These are phyloP conservation scores for Hibiscus syriacus DNA, from an alignment of 345 rosid species.

Conservation along the genomic window DNA sequence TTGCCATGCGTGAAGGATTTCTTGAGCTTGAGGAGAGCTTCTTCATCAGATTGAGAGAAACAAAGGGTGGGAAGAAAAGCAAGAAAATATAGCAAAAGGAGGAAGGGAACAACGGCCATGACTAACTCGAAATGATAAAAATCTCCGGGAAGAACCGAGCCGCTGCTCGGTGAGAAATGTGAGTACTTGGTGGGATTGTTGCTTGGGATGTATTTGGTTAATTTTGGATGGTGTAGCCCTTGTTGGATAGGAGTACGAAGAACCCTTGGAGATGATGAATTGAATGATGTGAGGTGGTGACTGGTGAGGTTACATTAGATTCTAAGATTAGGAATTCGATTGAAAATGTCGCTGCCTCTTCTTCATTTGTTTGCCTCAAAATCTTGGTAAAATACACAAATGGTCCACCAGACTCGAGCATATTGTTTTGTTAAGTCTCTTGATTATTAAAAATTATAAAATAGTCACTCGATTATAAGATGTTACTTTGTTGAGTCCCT, in stretches of 20 bases:
- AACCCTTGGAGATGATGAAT: not conserved
- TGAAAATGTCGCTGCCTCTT: no score
- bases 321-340: conserved; percentile 13
- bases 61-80: not conserved
- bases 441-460: no score
- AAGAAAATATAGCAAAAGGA: conserved; percentile 10
- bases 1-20: conserved; percentile 25
- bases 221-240: not conserved
- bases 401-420: no score
- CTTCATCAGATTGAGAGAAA: conserved; percentile 17
- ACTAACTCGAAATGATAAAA: not conserved
- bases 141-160: not conserved
- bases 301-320: conserved; percentile 1
- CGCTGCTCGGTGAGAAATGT: not conserved
- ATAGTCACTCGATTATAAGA: no score
- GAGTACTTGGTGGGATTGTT: not conserved
- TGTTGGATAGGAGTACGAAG: not conserved
- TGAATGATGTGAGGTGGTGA: conserved; percentile 8
- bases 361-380: no score
- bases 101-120: conserved; percentile 51
- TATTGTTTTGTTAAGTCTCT: no score
- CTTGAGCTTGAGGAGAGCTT: conserved; percentile 42
- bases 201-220: not conserved
- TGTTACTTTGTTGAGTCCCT: no score
- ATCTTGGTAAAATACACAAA: no score